Percentiles rank a stretch among this genome's conserved stretches.
phyloP scores from a whole-genome alignment of 345 rosid genomes.

The Salix brachista region DNA sequence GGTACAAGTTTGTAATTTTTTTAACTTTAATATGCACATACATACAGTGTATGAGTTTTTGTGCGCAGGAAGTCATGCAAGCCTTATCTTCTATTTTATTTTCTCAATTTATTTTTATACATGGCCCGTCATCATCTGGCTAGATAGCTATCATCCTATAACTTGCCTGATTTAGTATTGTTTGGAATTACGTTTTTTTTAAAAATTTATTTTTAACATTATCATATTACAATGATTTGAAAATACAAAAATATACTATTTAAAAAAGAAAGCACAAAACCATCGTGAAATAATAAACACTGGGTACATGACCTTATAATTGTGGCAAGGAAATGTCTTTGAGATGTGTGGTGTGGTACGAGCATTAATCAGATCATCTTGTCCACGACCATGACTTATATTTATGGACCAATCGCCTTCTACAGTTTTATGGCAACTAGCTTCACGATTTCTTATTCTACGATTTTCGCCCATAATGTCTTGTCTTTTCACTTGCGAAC shows the following conservation, averaged over 20 bases:
- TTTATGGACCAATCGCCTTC: neutral
- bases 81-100: slow-evolving; percentile 5
- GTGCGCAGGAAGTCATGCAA: slow-evolving; percentile 1
- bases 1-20: slow-evolving; percentile 5
- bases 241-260: too few species aligned
- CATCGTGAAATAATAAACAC: too few species aligned
- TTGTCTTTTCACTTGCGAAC: neutral
- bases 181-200: too few species aligned
- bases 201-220: too few species aligned
- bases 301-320: slow-evolving; percentile 9
- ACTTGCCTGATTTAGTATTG: neutral
- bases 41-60: neutral
- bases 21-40: neutral
- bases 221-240: too few species aligned
- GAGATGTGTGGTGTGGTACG: slow-evolving; percentile 2
- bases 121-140: neutral
- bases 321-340: slow-evolving; percentile 21
- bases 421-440: neutral
- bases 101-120: neutral
- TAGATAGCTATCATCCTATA: slow-evolving; percentile 6
- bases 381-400: neutral
- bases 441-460: neutral
- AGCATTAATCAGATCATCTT: neutral
- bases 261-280: too few species aligned
- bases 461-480: neutral